Evolutionary conservation across 495 filamentous ascomycete genomes (phyloP).

Genomic region (Tuber calosporum): DNA sequence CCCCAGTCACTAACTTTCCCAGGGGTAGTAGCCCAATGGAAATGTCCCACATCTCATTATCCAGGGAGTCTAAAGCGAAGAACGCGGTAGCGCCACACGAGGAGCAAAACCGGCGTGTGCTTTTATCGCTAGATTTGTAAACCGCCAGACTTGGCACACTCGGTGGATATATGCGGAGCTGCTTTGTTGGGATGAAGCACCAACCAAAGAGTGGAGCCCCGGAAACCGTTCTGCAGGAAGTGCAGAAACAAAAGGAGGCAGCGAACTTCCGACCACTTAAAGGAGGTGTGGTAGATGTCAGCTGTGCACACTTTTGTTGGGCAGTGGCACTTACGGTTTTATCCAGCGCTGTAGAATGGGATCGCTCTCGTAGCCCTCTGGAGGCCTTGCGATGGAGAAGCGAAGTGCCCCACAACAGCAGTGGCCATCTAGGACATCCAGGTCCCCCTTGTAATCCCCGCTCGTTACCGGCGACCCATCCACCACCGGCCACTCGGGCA

Average conservation of each 20-base stretch:
- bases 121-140: slow-evolving; percentile 1
- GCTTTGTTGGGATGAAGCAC: slow-evolving; percentile 19
- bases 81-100: slow-evolving; percentile 17
- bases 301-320: background rate
- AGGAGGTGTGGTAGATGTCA: background rate
- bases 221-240: slow-evolving; percentile 20
- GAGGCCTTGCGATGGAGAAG: slow-evolving; percentile 7
- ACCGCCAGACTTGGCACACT: background rate
- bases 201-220: slow-evolving; percentile 28
- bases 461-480: background rate
- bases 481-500: background rate
- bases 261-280: slow-evolving; percentile 18
- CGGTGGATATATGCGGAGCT: background rate
- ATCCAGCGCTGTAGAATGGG: slow-evolving; percentile 14
- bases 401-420: slow-evolving; percentile 13
- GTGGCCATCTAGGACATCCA: background rate
- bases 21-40: slow-evolving; percentile 7
- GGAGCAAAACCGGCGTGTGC: slow-evolving; percentile 13
- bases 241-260: slow-evolving; percentile 27
- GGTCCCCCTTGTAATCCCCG: background rate
- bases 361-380: slow-evolving; percentile 5
- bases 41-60: slow-evolving; percentile 16
- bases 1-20: background rate
- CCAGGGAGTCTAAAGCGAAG: slow-evolving; percentile 8
- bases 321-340: slow-evolving; percentile 12